phyloP scores from a whole-genome alignment of 2,329 filamentous ascomycete species.

The Microdochium trichocladiopsis region DNA sequence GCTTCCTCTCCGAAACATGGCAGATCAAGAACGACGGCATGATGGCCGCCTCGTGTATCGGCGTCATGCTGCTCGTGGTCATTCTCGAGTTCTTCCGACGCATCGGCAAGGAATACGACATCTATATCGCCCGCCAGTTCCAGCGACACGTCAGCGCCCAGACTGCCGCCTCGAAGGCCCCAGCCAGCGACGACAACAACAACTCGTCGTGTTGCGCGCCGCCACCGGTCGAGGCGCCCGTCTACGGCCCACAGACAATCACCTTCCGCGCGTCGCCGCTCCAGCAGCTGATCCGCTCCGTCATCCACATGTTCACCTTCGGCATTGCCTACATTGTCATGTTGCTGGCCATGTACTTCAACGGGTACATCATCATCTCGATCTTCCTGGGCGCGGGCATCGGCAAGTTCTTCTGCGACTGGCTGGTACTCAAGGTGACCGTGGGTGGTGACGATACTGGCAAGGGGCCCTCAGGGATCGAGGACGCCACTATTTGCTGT shows the following conservation, averaged over 20 bases:
- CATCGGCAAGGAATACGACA: constrained; percentile 33
- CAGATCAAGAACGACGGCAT: constrained; percentile 28
- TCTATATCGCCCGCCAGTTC: constrained; percentile 29
- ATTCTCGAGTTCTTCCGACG: constrained; percentile 31
- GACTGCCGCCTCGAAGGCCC: constrained; percentile 7
- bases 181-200: not conserved
- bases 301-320: constrained; percentile 31
- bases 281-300: constrained; percentile 30
- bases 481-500: constrained; percentile 41
- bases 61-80: constrained; percentile 30
- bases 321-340: constrained; percentile 36
- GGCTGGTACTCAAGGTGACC: constrained; percentile 37
- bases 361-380: constrained; percentile 35
- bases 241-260: constrained; percentile 10
- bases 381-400: constrained; percentile 39
- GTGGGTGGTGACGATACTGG: constrained; percentile 12
- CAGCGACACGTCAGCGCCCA: constrained; percentile 22
- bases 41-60: constrained; percentile 36
- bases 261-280: constrained; percentile 30
- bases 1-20: constrained; percentile 33
- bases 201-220: constrained; percentile 7
- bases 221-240: constrained; percentile 7
- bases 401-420: constrained; percentile 48
- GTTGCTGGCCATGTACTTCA: constrained; percentile 38
- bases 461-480: constrained; percentile 23